Evolutionary conservation across 371 early-diverging fungal genomes (phyloP), one percentile per base, ranked within the genome.

Genomic region (Blakeslea trispora): DNA sequence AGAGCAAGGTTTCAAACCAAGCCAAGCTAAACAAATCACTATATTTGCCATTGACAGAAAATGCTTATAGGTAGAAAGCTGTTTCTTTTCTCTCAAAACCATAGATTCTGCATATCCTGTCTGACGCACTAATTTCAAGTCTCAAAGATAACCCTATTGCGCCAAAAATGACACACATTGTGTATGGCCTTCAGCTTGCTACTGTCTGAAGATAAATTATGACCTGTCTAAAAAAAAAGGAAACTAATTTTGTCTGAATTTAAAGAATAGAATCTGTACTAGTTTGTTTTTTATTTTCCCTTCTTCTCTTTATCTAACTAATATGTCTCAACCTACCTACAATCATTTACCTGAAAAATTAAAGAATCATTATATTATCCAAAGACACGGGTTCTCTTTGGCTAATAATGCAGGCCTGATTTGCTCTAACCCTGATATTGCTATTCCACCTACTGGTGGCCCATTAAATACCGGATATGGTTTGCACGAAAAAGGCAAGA

Each of bases 341-440:
- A 76, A 76, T 23, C 73, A 76, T 49, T 63, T 79, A 15, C 76
- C 76, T 9, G 41, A 50, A 9, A 35, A 46, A 5, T 61, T 79
- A 14, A 71, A 71, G 31, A 79, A 79, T 40, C 72, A 58, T 19
- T 79, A 79, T 43, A 63, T 79, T 31, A 62, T 79, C 34, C 71
- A 70, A 50, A 68, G 80, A 24, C 80, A 79, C 39, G 80, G 80
- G 0, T 74, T 67, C 34, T 79, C 80, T 13, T 59, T 76, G 5
- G 80, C 80, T 17, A 79, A 79, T 49, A 63, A 76, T 58, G 71
- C 55, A 8, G 53, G 57, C 6, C 42, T 79, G 15, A 74, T 79
- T 50, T 74, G 74, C 39, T 76, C 77, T 14, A 66, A 74, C 10
- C 77, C 80, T n/a, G 72, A 68, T 19, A 79, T 76, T 50, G 80